Evolutionary conservation across 306 rosid species (phyloP).

Genomic region (Rosa persica): DNA sequence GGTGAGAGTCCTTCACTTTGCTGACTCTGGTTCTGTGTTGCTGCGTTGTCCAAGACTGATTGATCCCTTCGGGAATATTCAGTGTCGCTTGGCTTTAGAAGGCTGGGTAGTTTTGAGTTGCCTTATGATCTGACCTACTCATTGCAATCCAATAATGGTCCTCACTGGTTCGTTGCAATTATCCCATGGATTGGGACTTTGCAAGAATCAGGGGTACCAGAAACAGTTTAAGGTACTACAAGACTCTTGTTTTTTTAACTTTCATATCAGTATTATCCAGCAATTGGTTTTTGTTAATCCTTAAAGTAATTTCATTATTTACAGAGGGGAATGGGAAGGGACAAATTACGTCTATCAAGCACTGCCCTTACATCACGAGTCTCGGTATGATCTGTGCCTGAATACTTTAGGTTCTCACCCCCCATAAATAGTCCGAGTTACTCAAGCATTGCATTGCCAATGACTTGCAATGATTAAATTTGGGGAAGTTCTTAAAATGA

Average conservation of each 20-base stretch:
- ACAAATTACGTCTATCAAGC: slow-evolving; percentile 35
- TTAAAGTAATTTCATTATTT: slow-evolving; percentile 31
- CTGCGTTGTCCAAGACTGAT: slow-evolving; percentile 26
- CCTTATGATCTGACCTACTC: slow-evolving; percentile 25
- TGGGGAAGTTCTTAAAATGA: neutral
- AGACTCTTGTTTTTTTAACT: neutral
- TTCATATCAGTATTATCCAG: neutral
- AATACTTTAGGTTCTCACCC: neutral
- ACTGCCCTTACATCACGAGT: slow-evolving; percentile 40
- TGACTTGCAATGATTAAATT: no score
- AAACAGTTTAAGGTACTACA: slow-evolving; percentile 49
- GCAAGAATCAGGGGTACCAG: slow-evolving; percentile 52
- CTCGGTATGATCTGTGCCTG: slow-evolving; percentile 38
- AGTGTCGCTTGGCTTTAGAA: slow-evolving; percentile 23
- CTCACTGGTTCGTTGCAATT: slow-evolving; percentile 79
- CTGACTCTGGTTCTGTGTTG: slow-evolving; percentile 31
- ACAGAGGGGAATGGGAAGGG: slow-evolving; percentile 46
- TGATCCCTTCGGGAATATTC: slow-evolving; percentile 21
- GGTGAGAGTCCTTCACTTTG: slow-evolving; percentile 10
- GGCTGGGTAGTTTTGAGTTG: slow-evolving; percentile 12
- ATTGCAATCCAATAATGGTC: slow-evolving; percentile 54
- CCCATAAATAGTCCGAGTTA: neutral
- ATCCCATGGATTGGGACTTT: slow-evolving; percentile 67
- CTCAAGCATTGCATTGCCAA: neutral
- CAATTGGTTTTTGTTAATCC: neutral